A percentile compares a stretch with the other conserved stretches of the same genome.
Conservation (phyloP, 768 basidiomycete species). For the Cystofilobasidium ferigula region DNA sequence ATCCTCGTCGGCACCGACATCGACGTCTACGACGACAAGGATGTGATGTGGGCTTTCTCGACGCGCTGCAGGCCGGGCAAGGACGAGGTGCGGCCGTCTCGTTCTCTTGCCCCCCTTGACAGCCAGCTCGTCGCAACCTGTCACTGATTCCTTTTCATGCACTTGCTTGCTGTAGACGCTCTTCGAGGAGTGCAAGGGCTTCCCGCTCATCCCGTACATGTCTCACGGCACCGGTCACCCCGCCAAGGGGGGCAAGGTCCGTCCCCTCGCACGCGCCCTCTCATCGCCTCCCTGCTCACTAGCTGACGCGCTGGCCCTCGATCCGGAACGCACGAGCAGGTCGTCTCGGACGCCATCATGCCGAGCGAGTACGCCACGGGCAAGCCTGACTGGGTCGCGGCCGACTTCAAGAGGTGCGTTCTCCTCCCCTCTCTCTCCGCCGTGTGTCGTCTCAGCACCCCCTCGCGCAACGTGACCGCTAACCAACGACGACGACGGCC, state of each 20-base stretch:
- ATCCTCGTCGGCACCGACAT: slow-evolving; percentile 13
- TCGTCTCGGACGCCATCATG: slow-evolving; percentile 14
- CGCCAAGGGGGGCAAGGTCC: slow-evolving; percentile 14
- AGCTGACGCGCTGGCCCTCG: too few relatives aligned
- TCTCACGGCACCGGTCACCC: slow-evolving; percentile 6
- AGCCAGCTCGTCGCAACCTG: not conserved
- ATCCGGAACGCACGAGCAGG: too few relatives aligned
- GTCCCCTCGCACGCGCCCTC: too few relatives aligned
- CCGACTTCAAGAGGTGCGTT: slow-evolving; percentile 14
- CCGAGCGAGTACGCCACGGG: slow-evolving; percentile 10
- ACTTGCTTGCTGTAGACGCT: slow-evolving; percentile 17
- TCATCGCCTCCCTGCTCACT: too few relatives aligned
- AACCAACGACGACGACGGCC: too few relatives aligned
- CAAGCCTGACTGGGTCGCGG: slow-evolving; percentile 6
- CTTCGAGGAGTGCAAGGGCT: slow-evolving; percentile 10
- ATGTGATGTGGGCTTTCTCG: slow-evolving; percentile 18
- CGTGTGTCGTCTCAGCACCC: not conserved
- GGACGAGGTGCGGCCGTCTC: slow-evolving; percentile 8
- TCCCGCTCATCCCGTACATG: slow-evolving; percentile 19
- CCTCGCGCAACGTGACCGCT: not conserved
- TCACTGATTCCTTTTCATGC: not conserved
- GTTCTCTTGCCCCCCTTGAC: not conserved
- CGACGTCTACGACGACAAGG: slow-evolving; percentile 20
- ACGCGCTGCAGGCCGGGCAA: slow-evolving; percentile 11
- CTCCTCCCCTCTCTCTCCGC: not conserved